Conservation (phyloP, 768 basidiomycete species). For the Termitomyces sp. region DNA sequence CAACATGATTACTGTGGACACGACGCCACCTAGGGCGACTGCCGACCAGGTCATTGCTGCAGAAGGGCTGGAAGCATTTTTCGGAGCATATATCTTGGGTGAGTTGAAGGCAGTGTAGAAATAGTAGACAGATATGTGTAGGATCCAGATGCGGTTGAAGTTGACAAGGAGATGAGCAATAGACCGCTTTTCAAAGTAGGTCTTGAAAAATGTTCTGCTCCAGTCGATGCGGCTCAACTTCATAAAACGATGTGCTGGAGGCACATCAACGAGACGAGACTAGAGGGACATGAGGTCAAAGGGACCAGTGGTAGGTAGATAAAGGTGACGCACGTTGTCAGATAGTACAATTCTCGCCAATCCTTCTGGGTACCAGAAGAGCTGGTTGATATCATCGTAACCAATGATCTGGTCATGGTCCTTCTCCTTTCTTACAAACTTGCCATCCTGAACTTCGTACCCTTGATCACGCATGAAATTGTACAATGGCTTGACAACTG, state of each 20-base stretch:
- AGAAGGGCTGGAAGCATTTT: slow-evolving; percentile 59
- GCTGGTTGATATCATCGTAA: slow-evolving; percentile 99
- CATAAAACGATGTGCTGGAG: slow-evolving; percentile 91
- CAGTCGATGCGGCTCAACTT: slow-evolving; percentile 90
- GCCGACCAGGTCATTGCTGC: slow-evolving; percentile 94
- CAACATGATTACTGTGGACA: slow-evolving; percentile 92
- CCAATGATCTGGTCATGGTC: slow-evolving; percentile 96
- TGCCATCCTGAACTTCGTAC: slow-evolving; percentile 92
- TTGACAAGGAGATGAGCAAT: slow-evolving; percentile 92
- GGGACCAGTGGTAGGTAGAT: background rate
- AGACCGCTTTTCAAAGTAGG: slow-evolving; percentile 95
- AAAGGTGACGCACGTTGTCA: slow-evolving; percentile 61
- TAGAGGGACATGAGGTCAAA: slow-evolving; percentile 22
- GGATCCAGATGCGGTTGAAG: slow-evolving; percentile 98
- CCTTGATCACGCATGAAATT: slow-evolving; percentile 96
- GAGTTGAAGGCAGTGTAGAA: slow-evolving; percentile 99
- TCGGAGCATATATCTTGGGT: slow-evolving; percentile 82
- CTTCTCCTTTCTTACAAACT: slow-evolving; percentile 89
- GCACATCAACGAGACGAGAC: slow-evolving; percentile 88
- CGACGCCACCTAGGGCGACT: slow-evolving; percentile 91
- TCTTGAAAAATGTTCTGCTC: slow-evolving; percentile 97
- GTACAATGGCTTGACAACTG: slow-evolving; percentile 92
- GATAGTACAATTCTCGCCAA: slow-evolving; percentile 85
- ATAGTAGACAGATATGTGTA: slow-evolving; percentile 91
- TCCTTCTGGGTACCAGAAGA: slow-evolving; percentile 99